phyloP scores from a whole-genome alignment of 2,329 filamentous ascomycete genomes.

The Dactylonectria macrodidyma region DNA sequence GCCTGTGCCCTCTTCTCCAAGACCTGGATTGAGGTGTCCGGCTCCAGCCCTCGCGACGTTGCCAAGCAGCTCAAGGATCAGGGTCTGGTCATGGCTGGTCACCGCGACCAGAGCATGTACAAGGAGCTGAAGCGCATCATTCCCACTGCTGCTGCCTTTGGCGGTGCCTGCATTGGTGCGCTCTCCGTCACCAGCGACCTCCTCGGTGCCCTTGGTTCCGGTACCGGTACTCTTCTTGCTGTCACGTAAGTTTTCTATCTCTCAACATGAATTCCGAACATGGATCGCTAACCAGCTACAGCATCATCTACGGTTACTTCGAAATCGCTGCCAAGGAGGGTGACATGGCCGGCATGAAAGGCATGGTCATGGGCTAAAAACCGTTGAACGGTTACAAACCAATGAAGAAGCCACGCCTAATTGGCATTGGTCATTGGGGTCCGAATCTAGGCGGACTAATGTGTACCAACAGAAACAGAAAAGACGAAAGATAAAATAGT shows the following conservation, averaged over 20 bases:
- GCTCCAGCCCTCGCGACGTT: constrained; percentile 96
- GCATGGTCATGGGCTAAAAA: constrained; percentile 81
- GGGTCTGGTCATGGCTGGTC: constrained; percentile 98
- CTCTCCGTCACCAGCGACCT: constrained; percentile 96
- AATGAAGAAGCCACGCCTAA: constrained; percentile 38
- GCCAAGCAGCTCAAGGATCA: constrained; percentile 99
- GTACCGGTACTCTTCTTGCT: constrained; percentile 97
- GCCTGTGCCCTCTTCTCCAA: constrained; percentile 99
- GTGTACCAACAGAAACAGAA: constrained; percentile 47
- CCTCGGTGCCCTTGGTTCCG: constrained; percentile 94
- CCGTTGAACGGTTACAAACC: constrained; percentile 29
- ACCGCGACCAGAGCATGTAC: constrained; percentile 99
- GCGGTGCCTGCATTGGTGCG: constrained; percentile 98
- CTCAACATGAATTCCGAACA: not conserved
- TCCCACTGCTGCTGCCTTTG: constrained; percentile 96
- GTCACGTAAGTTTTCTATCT: constrained; percentile 85
- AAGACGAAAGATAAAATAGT: constrained; percentile 48
- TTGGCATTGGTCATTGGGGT: constrained; percentile 39
- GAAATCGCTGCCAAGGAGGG: constrained; percentile 99
- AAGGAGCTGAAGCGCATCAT: constrained; percentile 99
- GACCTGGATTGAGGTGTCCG: constrained; percentile 99
- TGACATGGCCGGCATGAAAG: constrained; percentile 87
- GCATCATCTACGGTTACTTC: constrained; percentile 99
- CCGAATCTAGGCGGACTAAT: constrained; percentile 36
- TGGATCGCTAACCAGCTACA: constrained; percentile 59